Conservation (phyloP, 2,329 filamentous ascomycete genomes). For the Fusarium sp. region DNA sequence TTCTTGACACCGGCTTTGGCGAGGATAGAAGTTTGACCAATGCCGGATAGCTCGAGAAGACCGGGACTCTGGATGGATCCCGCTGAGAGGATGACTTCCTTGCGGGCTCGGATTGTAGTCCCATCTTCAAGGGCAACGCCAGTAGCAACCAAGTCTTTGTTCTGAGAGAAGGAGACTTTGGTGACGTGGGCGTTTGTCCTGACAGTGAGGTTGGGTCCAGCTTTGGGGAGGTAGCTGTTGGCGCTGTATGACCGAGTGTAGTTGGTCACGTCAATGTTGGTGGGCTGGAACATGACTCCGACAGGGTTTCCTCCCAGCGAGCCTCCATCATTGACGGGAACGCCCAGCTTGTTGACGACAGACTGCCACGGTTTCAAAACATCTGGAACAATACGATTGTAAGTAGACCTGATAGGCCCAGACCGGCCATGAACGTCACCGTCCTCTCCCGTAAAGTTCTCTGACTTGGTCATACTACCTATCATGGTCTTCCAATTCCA, state of each 20-base stretch:
- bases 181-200: neutral
- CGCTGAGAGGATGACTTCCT: slow-evolving; percentile 11
- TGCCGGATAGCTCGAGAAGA: neutral
- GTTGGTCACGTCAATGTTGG: slow-evolving; percentile 57
- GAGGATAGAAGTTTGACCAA: neutral
- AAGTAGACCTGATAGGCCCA: slow-evolving; percentile 46
- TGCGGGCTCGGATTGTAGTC: neutral
- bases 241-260: slow-evolving; percentile 62
- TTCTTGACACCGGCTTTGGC: neutral
- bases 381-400: slow-evolving; percentile 58
- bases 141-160: neutral
- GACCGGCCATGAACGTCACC: slow-evolving; percentile 31
- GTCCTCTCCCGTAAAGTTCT: slow-evolving; percentile 39
- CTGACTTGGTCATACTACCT: slow-evolving; percentile 48
- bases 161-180: neutral
- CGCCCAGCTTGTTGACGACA: slow-evolving; percentile 47
- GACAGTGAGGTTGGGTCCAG: slow-evolving; percentile 55
- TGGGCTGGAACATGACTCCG: slow-evolving; percentile 61
- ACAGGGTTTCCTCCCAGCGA: slow-evolving; percentile 60
- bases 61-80: slow-evolving; percentile 13
- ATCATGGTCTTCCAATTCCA: slow-evolving; percentile 57
- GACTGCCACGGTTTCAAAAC: slow-evolving; percentile 59
- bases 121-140: slow-evolving; percentile 4
- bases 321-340: slow-evolving; percentile 50
- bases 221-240: slow-evolving; percentile 58